These are phyloP conservation scores for Cutaneotrichosporon sp. DNA, from an alignment of 1,284 basidiomycete genomes.

Conservation along the genomic window DNA sequence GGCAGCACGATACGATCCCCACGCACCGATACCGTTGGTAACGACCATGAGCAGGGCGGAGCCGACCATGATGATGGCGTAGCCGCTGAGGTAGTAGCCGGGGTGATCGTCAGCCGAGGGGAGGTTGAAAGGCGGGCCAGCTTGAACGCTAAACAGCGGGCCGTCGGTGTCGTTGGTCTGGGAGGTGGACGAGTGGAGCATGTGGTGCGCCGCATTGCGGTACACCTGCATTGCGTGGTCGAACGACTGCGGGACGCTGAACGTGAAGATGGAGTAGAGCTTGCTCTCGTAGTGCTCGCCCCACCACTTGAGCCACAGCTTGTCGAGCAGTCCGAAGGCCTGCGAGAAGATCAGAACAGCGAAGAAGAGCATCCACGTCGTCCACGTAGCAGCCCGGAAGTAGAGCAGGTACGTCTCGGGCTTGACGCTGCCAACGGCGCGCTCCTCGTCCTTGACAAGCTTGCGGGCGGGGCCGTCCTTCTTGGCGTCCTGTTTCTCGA, in stretches of 20 bases:
- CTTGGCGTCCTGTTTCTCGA: constrained; percentile 41
- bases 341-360: constrained; percentile 50
- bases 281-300: constrained; percentile 47
- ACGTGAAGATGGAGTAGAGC: constrained; percentile 28
- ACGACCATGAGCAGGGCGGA: constrained; percentile 43
- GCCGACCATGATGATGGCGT: constrained; percentile 42
- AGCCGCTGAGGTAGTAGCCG: constrained; percentile 55
- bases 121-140: not conserved
- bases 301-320: constrained; percentile 71
- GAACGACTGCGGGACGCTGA: not conserved
- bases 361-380: constrained; percentile 46
- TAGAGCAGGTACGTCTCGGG: constrained; percentile 78
- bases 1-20: constrained; percentile 60
- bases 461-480: constrained; percentile 48
- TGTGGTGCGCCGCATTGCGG: constrained; percentile 30
- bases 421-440: constrained; percentile 73
- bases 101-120: constrained; percentile 51
- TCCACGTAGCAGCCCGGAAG: constrained; percentile 57
- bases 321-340: constrained; percentile 58
- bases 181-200: constrained; percentile 29
- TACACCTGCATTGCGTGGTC: constrained; percentile 19
- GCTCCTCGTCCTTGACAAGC: constrained; percentile 56
- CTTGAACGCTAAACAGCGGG: constrained; percentile 13
- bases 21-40: constrained; percentile 43
- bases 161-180: not conserved